Evolutionary conservation across 2,329 filamentous ascomycete genomes (phyloP).

Genomic region (Zymoseptoria ardabiliae): DNA sequence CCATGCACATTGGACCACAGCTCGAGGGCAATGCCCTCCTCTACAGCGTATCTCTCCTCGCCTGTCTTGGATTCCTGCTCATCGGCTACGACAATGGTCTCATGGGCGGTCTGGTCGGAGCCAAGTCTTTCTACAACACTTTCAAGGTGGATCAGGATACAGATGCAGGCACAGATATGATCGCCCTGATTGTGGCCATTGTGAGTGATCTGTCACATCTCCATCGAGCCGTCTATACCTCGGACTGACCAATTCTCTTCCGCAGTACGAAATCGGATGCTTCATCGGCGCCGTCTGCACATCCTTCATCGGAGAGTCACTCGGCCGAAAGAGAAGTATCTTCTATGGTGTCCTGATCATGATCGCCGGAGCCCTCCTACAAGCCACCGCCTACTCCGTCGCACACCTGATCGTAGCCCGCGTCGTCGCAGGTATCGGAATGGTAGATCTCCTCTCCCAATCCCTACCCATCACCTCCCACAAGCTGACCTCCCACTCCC

Average conservation of each 20-base stretch:
- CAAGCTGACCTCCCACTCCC: not conserved
- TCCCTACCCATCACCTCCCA: too few relatives aligned
- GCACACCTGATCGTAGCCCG: conserved; percentile 40
- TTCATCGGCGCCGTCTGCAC: conserved; percentile 36
- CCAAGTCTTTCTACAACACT: conserved; percentile 34
- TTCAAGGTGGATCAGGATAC: conserved; percentile 36
- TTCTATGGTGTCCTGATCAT: conserved; percentile 39
- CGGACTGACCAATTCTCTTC: not conserved
- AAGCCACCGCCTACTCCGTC: conserved; percentile 34
- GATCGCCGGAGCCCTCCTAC: conserved; percentile 37
- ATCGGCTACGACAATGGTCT: conserved; percentile 45
- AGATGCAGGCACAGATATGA: conserved; percentile 29
- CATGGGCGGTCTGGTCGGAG: conserved; percentile 36
- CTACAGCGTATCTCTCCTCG: conserved; percentile 38
- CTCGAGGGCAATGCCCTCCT: conserved; percentile 36
- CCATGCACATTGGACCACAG: not conserved
- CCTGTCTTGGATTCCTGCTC: conserved; percentile 43
- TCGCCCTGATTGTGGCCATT: conserved; percentile 43
- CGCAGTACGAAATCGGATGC: conserved; percentile 32
- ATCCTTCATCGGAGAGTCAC: conserved; percentile 37
- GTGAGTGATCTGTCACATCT: conserved; percentile 1
- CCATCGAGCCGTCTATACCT: not conserved
- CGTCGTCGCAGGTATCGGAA: conserved; percentile 38
- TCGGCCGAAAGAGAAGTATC: conserved; percentile 40
- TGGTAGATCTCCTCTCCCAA: conserved; percentile 9